Conservation (phyloP, 2,329 filamentous ascomycete species). For the Verticillium nonalfalfae region DNA sequence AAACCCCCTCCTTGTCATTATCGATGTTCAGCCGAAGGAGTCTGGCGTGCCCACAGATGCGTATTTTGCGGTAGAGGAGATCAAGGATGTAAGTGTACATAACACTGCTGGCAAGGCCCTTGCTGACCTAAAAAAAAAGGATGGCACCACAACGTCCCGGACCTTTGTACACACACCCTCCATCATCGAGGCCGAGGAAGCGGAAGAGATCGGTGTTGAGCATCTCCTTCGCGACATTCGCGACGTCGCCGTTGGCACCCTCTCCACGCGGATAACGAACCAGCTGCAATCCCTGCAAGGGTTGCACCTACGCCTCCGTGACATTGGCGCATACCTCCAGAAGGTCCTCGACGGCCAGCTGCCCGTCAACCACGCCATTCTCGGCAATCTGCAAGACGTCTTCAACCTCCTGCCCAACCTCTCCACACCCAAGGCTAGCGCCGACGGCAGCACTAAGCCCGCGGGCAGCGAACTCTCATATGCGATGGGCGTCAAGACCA, state of each 20-base stretch:
- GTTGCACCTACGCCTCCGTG: conserved; percentile 85
- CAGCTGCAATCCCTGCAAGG: conserved; percentile 97
- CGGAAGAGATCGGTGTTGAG: conserved; percentile 97
- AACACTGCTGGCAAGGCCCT: neutral
- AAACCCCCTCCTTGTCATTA: conserved; percentile 92
- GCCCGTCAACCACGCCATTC: conserved; percentile 93
- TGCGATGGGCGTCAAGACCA: conserved; percentile 98
- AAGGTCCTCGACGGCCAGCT: conserved; percentile 91
- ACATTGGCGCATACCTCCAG: conserved; percentile 92
- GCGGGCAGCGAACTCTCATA: conserved; percentile 83
- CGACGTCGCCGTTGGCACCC: conserved; percentile 92
- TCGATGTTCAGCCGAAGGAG: conserved; percentile 97
- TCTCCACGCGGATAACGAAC: conserved; percentile 94
- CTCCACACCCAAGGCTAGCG: conserved; percentile 63
- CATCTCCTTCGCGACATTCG: conserved; percentile 96
- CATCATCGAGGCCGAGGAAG: conserved; percentile 97
- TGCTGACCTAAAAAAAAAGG: conserved; percentile 43
- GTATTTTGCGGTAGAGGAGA: conserved; percentile 98
- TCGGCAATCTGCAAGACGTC: conserved; percentile 97
- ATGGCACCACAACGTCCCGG: conserved; percentile 92
- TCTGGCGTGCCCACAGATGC: conserved; percentile 96
- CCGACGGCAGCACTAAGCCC: conserved; percentile 47
- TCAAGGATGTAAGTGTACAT: conserved; percentile 76
- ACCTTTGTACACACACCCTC: conserved; percentile 98
- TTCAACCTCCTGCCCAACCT: conserved; percentile 98